phyloP scores from a whole-genome alignment of 352 stramenopile species.

The Phytophthora capsici region DNA sequence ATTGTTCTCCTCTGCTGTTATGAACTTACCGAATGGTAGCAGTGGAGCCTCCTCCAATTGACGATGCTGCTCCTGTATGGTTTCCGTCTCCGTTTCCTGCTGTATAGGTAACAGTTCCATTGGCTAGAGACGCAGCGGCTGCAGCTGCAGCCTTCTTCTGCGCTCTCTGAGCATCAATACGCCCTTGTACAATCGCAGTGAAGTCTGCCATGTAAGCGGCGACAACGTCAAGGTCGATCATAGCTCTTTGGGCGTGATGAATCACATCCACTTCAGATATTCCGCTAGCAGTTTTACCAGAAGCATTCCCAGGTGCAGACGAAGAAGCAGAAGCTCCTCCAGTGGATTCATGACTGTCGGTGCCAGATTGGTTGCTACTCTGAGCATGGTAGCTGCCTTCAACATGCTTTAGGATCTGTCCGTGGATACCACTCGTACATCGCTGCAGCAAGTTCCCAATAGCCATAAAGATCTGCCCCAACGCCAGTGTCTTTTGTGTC shows the following conservation, averaged over 20 bases:
- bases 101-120: conserved; percentile 14
- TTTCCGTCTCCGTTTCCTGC: conserved; percentile 18
- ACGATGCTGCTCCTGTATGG: conserved; percentile 20
- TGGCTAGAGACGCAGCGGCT: conserved; percentile 22
- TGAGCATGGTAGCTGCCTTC: conserved; percentile 49
- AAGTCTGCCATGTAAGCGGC: conserved; percentile 95
- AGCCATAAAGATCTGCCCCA: conserved; percentile 92
- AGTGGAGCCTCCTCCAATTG: conserved; percentile 25
- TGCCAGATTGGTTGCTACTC: conserved; percentile 24
- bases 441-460: conserved; percentile 86
- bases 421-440: conserved; percentile 86
- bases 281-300: conserved; percentile 35
- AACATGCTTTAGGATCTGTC: conserved; percentile 89
- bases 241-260: conserved; percentile 85
- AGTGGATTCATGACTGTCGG: conserved; percentile 20
- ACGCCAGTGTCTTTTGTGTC: conserved; percentile 90
- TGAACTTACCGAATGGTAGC: conserved; percentile 30
- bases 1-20: neutral
- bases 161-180: conserved; percentile 72
- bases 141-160: conserved; percentile 68
- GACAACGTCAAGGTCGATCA: conserved; percentile 92
- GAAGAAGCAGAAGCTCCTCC: conserved; percentile 17
- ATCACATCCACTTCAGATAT: conserved; percentile 87
- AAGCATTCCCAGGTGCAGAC: conserved; percentile 3
- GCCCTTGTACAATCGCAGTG: conserved; percentile 76